phyloP scores from a whole-genome alignment of 2,329 filamentous ascomycete species.

The Penicillium janthinellum region DNA sequence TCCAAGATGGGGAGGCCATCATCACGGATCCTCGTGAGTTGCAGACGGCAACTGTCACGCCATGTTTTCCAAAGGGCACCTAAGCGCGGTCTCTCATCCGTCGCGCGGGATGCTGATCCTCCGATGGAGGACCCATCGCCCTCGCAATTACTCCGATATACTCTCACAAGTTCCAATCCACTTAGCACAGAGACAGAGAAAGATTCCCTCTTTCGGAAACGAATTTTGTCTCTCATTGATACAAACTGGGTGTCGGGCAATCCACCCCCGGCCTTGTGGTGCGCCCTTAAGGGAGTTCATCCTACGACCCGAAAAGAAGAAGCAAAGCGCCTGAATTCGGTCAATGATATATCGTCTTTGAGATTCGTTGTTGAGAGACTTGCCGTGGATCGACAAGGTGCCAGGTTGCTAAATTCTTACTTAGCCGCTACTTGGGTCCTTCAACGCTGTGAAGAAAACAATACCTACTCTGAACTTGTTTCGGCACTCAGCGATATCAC shows the following conservation, averaged over 20 bases:
- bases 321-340: constrained; percentile 2
- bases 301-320: constrained; percentile 3
- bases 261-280: constrained; percentile 27
- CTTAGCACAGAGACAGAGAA: neutral
- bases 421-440: constrained; percentile 19
- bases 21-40: constrained; percentile 1
- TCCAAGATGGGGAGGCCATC: constrained; percentile 13
- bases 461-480: constrained; percentile 36
- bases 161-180: constrained; percentile 28
- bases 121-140: constrained; percentile 20
- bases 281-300: constrained; percentile 17
- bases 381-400: constrained; percentile 16
- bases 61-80: neutral
- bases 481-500: constrained; percentile 34
- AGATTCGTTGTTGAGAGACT: constrained; percentile 29
- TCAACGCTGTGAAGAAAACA: constrained; percentile 24
- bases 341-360: constrained; percentile 19
- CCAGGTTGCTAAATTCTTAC: constrained; percentile 7
- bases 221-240: constrained; percentile 26
- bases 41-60: neutral
- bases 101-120: neutral
- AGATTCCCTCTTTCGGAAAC: constrained; percentile 14
- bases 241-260: constrained; percentile 23
- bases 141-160: constrained; percentile 37
- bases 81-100: neutral